Conservation (phyloP, 179 eudicot species). For the Camellia oleifera region DNA sequence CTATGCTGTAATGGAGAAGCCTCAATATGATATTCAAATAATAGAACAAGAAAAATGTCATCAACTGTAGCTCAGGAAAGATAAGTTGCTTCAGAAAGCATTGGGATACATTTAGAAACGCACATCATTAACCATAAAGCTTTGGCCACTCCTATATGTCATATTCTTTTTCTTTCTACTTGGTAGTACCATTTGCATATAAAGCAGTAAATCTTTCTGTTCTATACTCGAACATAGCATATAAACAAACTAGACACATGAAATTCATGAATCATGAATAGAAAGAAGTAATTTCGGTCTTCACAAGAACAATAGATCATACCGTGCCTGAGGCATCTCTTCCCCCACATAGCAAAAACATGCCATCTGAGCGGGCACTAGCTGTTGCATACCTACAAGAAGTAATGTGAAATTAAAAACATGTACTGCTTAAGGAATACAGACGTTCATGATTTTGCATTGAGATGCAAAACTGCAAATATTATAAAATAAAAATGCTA, state of each 20-base stretch:
- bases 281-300: neutral
- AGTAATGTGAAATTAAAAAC: neutral
- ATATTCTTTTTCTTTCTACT: neutral
- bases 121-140: neutral
- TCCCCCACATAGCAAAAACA: conserved; percentile 98
- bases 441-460: neutral
- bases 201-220: neutral
- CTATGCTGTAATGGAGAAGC: neutral
- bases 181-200: neutral
- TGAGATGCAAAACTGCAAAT: conserved; percentile 1
- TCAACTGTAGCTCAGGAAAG: neutral
- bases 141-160: neutral
- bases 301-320: conserved; percentile 31
- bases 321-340: conserved; percentile 86
- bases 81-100: neutral
- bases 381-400: conserved; percentile 88
- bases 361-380: conserved; percentile 97
- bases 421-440: neutral
- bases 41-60: neutral
- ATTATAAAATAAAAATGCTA: neutral
- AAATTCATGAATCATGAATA: neutral
- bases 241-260: neutral
- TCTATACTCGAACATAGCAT: neutral
- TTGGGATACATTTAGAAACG: neutral
- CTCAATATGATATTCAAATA: neutral